Percentiles rank a stretch among this genome's conserved stretches.
Evolutionary conservation across 441 rosid species (phyloP).

Genomic region (Brassica balearica): DNA sequence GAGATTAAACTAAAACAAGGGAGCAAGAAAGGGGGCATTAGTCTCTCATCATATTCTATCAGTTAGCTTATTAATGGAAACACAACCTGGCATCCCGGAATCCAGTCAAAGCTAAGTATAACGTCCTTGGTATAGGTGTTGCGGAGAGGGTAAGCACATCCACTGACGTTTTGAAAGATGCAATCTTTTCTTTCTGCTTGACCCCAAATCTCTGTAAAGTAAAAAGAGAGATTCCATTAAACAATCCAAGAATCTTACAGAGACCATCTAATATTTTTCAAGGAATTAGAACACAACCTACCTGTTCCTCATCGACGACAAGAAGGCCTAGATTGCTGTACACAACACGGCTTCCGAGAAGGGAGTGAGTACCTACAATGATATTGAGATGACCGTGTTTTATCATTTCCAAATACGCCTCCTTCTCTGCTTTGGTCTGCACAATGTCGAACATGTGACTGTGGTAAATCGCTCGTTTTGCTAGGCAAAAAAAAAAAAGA

Average conservation of each 20-base stretch:
- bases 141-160: constrained; percentile 98
- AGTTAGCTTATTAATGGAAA: constrained; percentile 21
- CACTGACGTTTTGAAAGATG: constrained; percentile 93
- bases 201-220: constrained; percentile 90
- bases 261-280: constrained; percentile 19
- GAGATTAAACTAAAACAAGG: constrained; percentile 77
- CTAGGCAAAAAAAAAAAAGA: constrained; percentile 5
- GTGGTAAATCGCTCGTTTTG: constrained; percentile 23
- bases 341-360: constrained; percentile 93
- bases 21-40: constrained; percentile 31
- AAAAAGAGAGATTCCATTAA: constrained; percentile 43
- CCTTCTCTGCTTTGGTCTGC: constrained; percentile 92
- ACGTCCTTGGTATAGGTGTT: constrained; percentile 98
- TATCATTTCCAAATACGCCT: constrained; percentile 73
- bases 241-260: constrained; percentile 39
- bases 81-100: constrained; percentile 97
- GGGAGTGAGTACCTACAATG: constrained; percentile 96
- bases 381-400: constrained; percentile 80
- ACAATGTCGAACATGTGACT: constrained; percentile 41
- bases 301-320: constrained; percentile 97
- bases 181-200: constrained; percentile 98
- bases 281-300: constrained; percentile 55
- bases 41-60: constrained; percentile 22
- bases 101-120: constrained; percentile 95
- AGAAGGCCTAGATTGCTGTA: constrained; percentile 95